phyloP scores from a whole-genome alignment of 2,329 filamentous ascomycete genomes.

The Dactylellina parvicollis region DNA sequence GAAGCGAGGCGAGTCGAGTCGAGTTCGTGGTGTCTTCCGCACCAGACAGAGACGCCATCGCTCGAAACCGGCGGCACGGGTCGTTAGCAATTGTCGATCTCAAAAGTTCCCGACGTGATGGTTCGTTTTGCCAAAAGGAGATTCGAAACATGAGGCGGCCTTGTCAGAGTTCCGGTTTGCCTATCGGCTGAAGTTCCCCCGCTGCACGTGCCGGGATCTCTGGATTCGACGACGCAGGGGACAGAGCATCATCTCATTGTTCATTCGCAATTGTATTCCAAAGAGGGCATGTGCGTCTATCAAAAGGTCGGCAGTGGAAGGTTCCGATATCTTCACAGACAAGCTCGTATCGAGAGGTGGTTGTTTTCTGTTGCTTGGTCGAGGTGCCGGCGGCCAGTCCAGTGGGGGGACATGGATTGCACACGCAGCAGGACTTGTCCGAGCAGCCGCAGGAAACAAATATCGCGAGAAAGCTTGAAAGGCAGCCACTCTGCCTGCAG shows the following conservation, averaged over 20 bases:
- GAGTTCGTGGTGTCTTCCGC: background rate
- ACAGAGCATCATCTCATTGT: background rate
- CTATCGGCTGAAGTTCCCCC: constrained; percentile 49
- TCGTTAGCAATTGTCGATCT: constrained; percentile 36
- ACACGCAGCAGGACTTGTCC: too few species aligned
- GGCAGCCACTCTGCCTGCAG: constrained; percentile 6
- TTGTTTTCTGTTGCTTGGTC: too few species aligned
- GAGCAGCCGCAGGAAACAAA: too few species aligned
- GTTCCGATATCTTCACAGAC: background rate
- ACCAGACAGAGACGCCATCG: background rate
- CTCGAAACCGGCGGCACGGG: constrained; percentile 33
- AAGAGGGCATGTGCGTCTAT: background rate
- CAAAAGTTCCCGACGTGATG: constrained; percentile 38
- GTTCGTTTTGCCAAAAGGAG: constrained; percentile 31
- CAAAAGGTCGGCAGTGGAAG: background rate
- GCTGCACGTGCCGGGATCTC: constrained; percentile 24
- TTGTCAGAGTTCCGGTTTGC: constrained; percentile 40
- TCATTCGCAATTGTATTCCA: background rate
- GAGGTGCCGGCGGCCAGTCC: too few species aligned
- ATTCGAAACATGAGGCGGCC: constrained; percentile 39
- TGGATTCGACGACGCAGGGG: background rate
- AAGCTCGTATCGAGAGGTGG: too few species aligned
- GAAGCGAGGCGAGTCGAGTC: too few species aligned
- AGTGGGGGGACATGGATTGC: too few species aligned
- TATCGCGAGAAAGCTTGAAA: background rate